Percentiles rank a stretch among this genome's conserved stretches.
Evolutionary conservation across 2,329 filamentous ascomycete species (phyloP).

Genomic region (Chaetoscypha palmicola): DNA sequence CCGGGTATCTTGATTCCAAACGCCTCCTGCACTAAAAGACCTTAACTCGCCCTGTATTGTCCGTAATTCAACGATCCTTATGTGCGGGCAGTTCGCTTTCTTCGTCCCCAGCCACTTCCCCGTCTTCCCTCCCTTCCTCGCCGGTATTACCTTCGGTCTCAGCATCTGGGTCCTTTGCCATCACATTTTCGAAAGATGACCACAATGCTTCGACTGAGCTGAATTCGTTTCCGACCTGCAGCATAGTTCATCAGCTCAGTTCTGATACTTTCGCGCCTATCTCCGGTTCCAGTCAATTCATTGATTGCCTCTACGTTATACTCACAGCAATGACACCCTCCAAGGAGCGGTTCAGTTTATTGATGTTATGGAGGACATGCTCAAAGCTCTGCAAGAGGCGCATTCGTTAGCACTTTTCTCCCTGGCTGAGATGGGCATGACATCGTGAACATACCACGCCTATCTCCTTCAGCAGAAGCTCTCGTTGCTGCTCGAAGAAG

Average conservation of each 20-base stretch:
- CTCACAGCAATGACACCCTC: conserved; percentile 83
- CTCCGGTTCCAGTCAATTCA: not conserved
- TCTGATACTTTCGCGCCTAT: not conserved
- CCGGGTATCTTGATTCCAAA: conserved; percentile 26
- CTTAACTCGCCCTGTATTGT: too few species aligned
- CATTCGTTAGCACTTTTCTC: not conserved
- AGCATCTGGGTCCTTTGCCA: conserved; percentile 60
- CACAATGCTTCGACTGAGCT: conserved; percentile 93
- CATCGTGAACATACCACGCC: conserved; percentile 47
- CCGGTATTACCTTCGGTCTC: conserved; percentile 25
- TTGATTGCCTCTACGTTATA: too few species aligned
- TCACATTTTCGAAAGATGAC: conserved; percentile 95
- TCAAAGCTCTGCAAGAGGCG: conserved; percentile 59
- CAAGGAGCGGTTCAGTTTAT: conserved; percentile 85
- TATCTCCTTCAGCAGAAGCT: conserved; percentile 64
- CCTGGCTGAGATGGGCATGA: not conserved
- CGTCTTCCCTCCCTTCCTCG: conserved; percentile 24
- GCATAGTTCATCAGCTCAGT: not conserved
- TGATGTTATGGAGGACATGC: conserved; percentile 89
- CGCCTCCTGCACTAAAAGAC: too few species aligned
- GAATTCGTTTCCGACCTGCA: conserved; percentile 87
- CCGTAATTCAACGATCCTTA: conserved; percentile 1
- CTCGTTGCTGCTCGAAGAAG: conserved; percentile 72
- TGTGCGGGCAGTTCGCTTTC: conserved; percentile 16
- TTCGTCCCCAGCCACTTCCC: conserved; percentile 12